Conservation (phyloP, 176 grass and related monocot genomes). For the Microstegium vimineum region DNA sequence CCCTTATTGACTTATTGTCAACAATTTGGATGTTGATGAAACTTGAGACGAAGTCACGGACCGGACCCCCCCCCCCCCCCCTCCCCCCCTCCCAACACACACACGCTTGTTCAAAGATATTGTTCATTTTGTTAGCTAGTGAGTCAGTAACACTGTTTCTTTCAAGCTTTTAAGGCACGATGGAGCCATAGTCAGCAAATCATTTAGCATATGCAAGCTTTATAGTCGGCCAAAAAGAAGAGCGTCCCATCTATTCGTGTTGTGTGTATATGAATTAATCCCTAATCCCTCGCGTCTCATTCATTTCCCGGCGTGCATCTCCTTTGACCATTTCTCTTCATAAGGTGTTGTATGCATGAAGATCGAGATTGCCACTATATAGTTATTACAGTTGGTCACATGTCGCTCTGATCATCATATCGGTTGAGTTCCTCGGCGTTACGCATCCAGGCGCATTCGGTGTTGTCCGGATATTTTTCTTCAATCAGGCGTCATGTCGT, state of each 20-base stretch:
- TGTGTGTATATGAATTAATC: too few relatives aligned
- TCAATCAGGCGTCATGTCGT: not conserved
- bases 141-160: not conserved
- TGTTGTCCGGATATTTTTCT: conserved; percentile 15
- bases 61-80: too few relatives aligned
- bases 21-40: not conserved
- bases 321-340: not conserved
- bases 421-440: not conserved
- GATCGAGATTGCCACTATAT: not conserved
- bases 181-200: not conserved
- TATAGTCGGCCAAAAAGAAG: not conserved
- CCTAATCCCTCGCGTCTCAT: not conserved
- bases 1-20: too few relatives aligned
- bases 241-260: not conserved
- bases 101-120: not conserved
- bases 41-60: not conserved
- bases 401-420: conserved; percentile 7
- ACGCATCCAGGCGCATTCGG: not conserved
- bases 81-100: too few relatives aligned
- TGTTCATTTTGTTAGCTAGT: not conserved
- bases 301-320: not conserved
- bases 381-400: conserved; percentile 24
- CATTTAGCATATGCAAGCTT: not conserved
- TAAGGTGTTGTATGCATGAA: not conserved
- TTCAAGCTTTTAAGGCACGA: not conserved